Evolutionary conservation across 2,329 filamentous ascomycete species (phyloP).

Genomic region (Colletotrichum sp.): DNA sequence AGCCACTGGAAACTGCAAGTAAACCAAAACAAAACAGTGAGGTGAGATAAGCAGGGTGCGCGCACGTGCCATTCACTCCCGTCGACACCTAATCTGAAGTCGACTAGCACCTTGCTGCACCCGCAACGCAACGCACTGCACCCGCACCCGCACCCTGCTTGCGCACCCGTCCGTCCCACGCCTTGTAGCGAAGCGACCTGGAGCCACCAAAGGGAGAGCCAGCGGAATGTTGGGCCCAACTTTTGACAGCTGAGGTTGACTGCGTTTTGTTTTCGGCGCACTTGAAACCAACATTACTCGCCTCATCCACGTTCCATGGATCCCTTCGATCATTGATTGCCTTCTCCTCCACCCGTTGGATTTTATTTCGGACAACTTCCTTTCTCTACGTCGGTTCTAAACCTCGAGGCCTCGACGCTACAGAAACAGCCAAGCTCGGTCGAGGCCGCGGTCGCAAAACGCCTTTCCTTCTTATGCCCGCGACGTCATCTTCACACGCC

Average conservation of each 20-base stretch:
- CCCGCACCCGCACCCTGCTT: constrained; percentile 5
- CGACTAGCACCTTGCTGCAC: neutral
- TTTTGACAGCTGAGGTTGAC: constrained; percentile 13
- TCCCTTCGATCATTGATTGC: neutral
- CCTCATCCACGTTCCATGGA: constrained; percentile 10
- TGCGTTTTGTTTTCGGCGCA: constrained; percentile 16
- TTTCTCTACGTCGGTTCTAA: neutral
- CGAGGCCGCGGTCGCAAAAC: constrained; percentile 5
- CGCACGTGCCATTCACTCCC: neutral
- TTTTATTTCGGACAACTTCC: neutral
- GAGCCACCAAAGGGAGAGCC: neutral
- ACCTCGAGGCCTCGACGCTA: constrained; percentile 5
- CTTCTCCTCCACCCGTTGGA: neutral
- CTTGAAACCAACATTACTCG: constrained; percentile 19
- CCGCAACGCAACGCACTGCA: neutral
- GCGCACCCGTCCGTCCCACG: neutral
- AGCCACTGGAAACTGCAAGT: neutral
- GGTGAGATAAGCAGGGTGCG: neutral
- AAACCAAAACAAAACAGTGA: neutral
- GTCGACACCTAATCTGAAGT: neutral
- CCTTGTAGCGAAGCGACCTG: neutral
- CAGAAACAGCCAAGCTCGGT: neutral
- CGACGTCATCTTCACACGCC: constrained; percentile 7
- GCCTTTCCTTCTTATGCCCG: neutral
- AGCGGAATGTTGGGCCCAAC: constrained; percentile 21